Conservation (phyloP, 2,329 filamentous ascomycete genomes). For the Fusarium sp. region DNA sequence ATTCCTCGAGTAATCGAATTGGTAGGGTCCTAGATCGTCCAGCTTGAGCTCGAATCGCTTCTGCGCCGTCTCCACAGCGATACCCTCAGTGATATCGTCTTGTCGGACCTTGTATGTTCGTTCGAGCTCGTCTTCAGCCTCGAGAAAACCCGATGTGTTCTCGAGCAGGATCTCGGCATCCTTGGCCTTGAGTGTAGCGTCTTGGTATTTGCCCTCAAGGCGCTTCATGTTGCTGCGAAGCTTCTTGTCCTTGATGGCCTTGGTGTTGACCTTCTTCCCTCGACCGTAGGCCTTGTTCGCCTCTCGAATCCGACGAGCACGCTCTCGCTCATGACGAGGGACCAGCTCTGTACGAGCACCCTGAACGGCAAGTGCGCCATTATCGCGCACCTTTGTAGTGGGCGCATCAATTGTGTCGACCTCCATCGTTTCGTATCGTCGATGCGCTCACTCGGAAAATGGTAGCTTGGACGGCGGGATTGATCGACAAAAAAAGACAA, state of each 20-base stretch:
- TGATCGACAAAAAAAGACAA: slow-evolving; percentile 36
- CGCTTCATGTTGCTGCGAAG: slow-evolving; percentile 83
- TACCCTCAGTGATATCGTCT: slow-evolving; percentile 82
- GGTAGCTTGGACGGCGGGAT: slow-evolving; percentile 32
- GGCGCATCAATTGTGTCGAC: slow-evolving; percentile 56
- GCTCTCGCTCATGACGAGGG: slow-evolving; percentile 66
- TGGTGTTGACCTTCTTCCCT: slow-evolving; percentile 80
- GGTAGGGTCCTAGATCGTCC: slow-evolving; percentile 86
- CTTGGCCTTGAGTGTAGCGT: slow-evolving; percentile 86
- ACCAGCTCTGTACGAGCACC: slow-evolving; percentile 67
- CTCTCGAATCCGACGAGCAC: slow-evolving; percentile 68
- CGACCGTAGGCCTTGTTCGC: slow-evolving; percentile 87
- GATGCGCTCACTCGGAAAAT: slow-evolving; percentile 34
- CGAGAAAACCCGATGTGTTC: slow-evolving; percentile 86
- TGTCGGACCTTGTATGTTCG: slow-evolving; percentile 94
- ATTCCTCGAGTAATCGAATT: slow-evolving; percentile 90
- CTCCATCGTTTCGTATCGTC: slow-evolving; percentile 54
- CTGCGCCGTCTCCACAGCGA: slow-evolving; percentile 88
- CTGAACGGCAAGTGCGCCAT: slow-evolving; percentile 68
- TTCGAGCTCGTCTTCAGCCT: slow-evolving; percentile 90
- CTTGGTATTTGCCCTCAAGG: slow-evolving; percentile 86
- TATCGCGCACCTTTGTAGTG: slow-evolving; percentile 60
- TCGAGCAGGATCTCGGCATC: slow-evolving; percentile 96
- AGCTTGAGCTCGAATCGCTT: slow-evolving; percentile 94
- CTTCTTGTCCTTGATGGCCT: slow-evolving; percentile 89